Percentiles rank a stretch among this genome's conserved stretches.
These are phyloP conservation scores for Boletus vinaceobasis DNA, from an alignment of 768 basidiomycete species.

Conservation along the genomic window DNA sequence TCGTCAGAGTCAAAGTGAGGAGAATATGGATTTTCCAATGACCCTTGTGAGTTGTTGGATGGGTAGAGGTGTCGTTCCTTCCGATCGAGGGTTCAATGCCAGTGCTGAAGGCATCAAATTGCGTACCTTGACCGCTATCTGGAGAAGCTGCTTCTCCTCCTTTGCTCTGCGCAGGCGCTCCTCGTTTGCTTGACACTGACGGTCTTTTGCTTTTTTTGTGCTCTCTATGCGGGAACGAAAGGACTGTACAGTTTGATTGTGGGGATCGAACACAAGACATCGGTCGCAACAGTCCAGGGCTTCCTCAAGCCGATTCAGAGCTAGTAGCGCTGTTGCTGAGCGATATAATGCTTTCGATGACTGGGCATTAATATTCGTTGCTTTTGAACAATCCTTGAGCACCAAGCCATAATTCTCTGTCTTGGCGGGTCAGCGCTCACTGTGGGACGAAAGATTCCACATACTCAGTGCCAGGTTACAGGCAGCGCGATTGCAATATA, in stretches of 20 bases:
- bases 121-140: constrained; percentile 63
- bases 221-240: constrained; percentile 48
- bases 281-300: constrained; percentile 77
- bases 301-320: constrained; percentile 74
- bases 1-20: constrained; percentile 70
- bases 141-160: constrained; percentile 52
- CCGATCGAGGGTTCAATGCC: constrained; percentile 3
- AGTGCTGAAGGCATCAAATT: not conserved
- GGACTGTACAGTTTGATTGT: constrained; percentile 50
- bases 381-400: constrained; percentile 79
- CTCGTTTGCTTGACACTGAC: constrained; percentile 46
- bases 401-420: constrained; percentile 87
- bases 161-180: constrained; percentile 48
- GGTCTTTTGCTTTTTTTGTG: constrained; percentile 48
- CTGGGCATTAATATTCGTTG: constrained; percentile 54
- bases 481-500: constrained; percentile 88
- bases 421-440: not conserved
- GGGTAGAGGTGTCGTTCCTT: constrained; percentile 74
- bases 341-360: constrained; percentile 87
- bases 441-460: constrained; percentile 22
- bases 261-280: constrained; percentile 57
- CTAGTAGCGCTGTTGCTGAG: constrained; percentile 72
- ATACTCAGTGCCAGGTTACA: constrained; percentile 86
- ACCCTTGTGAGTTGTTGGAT: constrained; percentile 47
- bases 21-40: constrained; percentile 52